Evolutionary conservation across 1,284 basidiomycete species (phyloP), one percentile per base, ranked within the genome.

Genomic region (Athelia psychrophila): DNA sequence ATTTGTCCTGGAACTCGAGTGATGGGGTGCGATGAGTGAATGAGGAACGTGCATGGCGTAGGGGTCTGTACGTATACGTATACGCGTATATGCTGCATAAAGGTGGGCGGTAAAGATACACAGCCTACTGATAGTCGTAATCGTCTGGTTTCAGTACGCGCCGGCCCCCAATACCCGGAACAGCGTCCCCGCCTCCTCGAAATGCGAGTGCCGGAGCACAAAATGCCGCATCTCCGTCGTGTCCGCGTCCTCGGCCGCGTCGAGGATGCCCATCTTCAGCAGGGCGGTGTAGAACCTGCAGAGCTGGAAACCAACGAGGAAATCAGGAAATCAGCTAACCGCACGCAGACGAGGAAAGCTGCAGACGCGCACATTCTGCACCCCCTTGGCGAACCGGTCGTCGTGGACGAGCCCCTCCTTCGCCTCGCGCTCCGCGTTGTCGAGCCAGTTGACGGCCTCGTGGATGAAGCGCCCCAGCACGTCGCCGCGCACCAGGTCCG

Each of bases 211-310:
- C 44, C 80, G 77, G 45, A 91, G 73, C 36, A 82, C 80, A 59
- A 91, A 91, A 63, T 88, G 83, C 13, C 76, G 74, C 76, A 91
- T 88, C 67, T 89, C 88, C 2, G 84, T 77, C 0, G 82, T 78
- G 60, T 88, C 85, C 5, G 78, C 78, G 58, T 89, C 86, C 15
- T 73, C 75, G 10, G 70, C 64, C 1, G 79, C 72, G 58, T 88
- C 82, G 47, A 87, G 76, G 58, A 88, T 77, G 40, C 68, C 69
- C 15, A 81, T 71, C 60, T 85, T 84, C 68, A 88, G 78, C 48
- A 91, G 74, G 0, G 85, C 82, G 55, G 72, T 70, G 63, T 84
- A 88, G 67, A 91, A 91, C n/a, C 87, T 81, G 65, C 85, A 90
- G 33, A 90, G 74, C 88, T 89, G 13, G 13, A 13, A 30, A 30